phyloP scores from a whole-genome alignment of 139 green algal genomes.

The Micractinium sp. region DNA sequence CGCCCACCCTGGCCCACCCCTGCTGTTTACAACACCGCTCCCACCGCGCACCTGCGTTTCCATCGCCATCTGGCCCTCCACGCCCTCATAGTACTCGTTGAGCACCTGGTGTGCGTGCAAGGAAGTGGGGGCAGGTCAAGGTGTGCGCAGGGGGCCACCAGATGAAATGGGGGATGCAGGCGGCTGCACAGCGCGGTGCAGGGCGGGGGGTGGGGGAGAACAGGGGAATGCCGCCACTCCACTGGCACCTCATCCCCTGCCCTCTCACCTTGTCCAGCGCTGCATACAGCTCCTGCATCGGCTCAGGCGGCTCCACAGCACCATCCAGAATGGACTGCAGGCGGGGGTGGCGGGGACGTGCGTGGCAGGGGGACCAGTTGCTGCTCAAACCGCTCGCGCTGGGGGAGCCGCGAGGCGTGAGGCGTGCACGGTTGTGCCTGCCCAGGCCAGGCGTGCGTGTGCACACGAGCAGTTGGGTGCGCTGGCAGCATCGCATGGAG shows the following conservation, averaged over 20 bases:
- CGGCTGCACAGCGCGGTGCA: too few species aligned
- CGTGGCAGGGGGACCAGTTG: too few species aligned
- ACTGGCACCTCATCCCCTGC: background rate
- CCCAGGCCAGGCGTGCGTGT: too few species aligned
- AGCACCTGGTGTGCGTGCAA: background rate
- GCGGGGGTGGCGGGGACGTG: background rate
- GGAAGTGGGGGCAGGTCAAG: background rate
- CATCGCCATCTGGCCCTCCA: background rate
- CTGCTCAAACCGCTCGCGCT: too few species aligned
- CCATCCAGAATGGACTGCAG: conserved; percentile 37
- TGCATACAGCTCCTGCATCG: conserved; percentile 36
- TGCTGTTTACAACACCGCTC: too few species aligned
- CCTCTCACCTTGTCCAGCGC: conserved; percentile 30
- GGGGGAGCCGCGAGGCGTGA: too few species aligned
- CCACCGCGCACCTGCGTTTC: background rate
- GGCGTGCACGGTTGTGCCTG: too few species aligned
- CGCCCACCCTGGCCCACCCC: too few species aligned
- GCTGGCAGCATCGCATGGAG: too few species aligned
- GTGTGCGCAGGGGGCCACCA: background rate
- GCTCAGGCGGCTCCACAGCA: conserved; percentile 11
- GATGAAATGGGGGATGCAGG: too few species aligned
- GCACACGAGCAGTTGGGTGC: too few species aligned
- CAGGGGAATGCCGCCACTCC: too few species aligned
- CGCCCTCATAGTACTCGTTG: conserved; percentile 18
- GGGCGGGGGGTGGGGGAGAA: background rate